These are phyloP conservation scores for Serpula lacrymans DNA, from an alignment of 768 basidiomycete species.

Conservation along the genomic window DNA sequence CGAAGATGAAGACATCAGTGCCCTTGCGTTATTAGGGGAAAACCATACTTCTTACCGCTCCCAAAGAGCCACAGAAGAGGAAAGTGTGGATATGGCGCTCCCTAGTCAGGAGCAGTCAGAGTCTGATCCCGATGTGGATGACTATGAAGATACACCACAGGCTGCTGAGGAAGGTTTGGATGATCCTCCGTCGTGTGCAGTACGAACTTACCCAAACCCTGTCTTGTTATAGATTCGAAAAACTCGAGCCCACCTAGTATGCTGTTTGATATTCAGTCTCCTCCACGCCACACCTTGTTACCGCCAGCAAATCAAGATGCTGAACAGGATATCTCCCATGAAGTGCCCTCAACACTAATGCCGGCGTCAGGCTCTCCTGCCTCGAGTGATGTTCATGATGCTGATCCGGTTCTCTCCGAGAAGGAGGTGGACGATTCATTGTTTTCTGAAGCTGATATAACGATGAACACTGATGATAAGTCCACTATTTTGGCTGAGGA, in stretches of 20 bases:
- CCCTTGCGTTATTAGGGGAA: slow-evolving; percentile 23
- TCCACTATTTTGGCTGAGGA: neutral
- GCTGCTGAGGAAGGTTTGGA: slow-evolving; percentile 14
- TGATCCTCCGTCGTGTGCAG: too few species aligned
- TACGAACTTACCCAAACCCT: too few species aligned
- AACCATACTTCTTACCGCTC: neutral
- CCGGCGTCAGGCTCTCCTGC: slow-evolving; percentile 25
- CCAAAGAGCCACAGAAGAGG: slow-evolving; percentile 8
- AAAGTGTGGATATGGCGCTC: slow-evolving; percentile 1
- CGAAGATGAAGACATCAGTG: slow-evolving; percentile 29
- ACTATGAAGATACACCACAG: slow-evolving; percentile 18
- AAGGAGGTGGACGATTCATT: neutral
- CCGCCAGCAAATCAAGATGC: neutral
- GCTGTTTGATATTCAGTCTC: neutral
- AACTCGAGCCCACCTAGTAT: neutral
- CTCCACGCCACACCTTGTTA: neutral
- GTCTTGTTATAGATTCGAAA: neutral
- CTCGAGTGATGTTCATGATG: slow-evolving; percentile 22
- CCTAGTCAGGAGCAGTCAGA: slow-evolving; percentile 21
- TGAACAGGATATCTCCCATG: slow-evolving; percentile 21
- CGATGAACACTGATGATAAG: neutral
- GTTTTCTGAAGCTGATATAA: too few species aligned
- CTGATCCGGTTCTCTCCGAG: neutral
- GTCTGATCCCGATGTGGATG: slow-evolving; percentile 22
- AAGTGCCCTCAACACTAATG: slow-evolving; percentile 18